These are phyloP conservation scores for Purshia tridentata DNA, from an alignment of 306 rosid species.

Conservation along the genomic window DNA sequence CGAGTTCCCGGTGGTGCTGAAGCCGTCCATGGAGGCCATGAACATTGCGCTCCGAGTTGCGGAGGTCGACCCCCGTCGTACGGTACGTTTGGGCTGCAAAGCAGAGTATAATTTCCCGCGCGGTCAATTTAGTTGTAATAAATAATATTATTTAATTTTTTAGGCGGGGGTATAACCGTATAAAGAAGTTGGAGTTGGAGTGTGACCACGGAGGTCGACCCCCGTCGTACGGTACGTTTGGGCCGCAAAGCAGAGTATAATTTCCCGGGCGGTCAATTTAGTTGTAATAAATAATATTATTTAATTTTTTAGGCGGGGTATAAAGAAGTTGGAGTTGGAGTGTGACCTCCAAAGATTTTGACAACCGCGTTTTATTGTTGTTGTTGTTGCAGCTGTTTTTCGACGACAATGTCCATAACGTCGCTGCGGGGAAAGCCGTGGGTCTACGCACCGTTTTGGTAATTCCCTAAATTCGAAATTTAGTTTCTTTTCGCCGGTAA, in stretches of 20 bases:
- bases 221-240: too few species aligned
- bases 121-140: too few species aligned
- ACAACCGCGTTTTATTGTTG: conserved; percentile 1
- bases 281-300: too few species aligned
- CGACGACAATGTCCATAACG: conserved; percentile 65
- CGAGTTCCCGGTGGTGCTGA: conserved; percentile 68
- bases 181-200: too few species aligned
- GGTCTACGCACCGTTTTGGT: conserved; percentile 83
- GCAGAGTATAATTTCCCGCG: not conserved
- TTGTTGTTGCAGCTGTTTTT: conserved; percentile 54
- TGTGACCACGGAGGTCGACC: too few species aligned
- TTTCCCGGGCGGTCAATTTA: not conserved
- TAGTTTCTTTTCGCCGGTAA: too few species aligned
- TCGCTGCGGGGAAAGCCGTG: conserved; percentile 67
- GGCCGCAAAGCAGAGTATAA: not conserved
- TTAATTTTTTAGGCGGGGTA: too few species aligned
- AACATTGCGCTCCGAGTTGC: conserved; percentile 51
- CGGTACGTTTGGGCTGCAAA: conserved; percentile 35
- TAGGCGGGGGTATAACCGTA: too few species aligned
- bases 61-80: conserved; percentile 62
- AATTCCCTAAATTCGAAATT: not conserved
- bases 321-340: too few species aligned
- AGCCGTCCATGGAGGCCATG: conserved; percentile 76
- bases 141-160: too few species aligned
- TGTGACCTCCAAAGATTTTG: not conserved